phyloP scores from a whole-genome alignment of 768 basidiomycete genomes.

The Amanita polypyramis region DNA sequence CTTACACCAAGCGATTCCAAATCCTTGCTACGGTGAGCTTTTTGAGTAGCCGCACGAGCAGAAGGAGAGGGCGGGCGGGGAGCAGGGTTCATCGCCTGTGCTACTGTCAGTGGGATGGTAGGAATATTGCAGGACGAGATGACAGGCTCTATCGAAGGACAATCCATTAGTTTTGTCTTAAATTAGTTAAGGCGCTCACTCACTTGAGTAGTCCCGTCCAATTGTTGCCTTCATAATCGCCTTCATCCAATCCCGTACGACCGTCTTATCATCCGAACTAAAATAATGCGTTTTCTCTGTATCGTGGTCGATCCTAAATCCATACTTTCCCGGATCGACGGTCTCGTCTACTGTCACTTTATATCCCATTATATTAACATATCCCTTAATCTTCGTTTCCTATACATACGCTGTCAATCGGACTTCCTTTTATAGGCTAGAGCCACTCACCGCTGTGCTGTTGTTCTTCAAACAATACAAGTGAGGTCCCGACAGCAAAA shows the following conservation, averaged over 20 bases:
- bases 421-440: not conserved
- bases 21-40: constrained; percentile 76
- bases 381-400: constrained; percentile 96
- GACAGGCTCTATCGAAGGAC: constrained; percentile 58
- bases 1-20: constrained; percentile 84
- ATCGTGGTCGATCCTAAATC: constrained; percentile 90
- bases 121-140: constrained; percentile 95
- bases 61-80: constrained; percentile 91
- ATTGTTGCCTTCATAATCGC: constrained; percentile 99
- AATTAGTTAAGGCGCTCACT: constrained; percentile 16
- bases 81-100: constrained; percentile 93
- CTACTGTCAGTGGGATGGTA: constrained; percentile 89
- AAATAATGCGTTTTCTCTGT: constrained; percentile 82
- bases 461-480: constrained; percentile 80
- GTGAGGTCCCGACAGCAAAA: constrained; percentile 87
- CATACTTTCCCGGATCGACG: constrained; percentile 85
- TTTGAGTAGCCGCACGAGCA: constrained; percentile 80
- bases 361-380: constrained; percentile 85
- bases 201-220: constrained; percentile 84
- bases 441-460: constrained; percentile 39
- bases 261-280: constrained; percentile 77
- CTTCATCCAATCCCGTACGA: constrained; percentile 99
- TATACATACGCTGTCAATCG: constrained; percentile 18
- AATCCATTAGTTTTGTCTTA: constrained; percentile 10
- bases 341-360: constrained; percentile 90